Evolutionary conservation across 2,329 filamentous ascomycete species (phyloP).

Genomic region (Sclerotinia spermophila): DNA sequence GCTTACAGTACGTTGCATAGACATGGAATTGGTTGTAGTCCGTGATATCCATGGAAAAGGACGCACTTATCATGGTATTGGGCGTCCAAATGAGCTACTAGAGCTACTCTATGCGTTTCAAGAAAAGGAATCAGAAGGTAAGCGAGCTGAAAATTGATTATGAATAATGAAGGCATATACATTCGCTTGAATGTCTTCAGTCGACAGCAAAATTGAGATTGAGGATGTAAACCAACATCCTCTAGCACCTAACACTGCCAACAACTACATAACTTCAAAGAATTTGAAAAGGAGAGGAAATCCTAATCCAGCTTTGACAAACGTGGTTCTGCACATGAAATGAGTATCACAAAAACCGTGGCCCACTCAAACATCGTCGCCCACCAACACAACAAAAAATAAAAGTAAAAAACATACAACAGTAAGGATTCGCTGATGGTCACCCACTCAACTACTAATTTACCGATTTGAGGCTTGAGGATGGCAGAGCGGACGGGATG

Average conservation of each 20-base stretch:
- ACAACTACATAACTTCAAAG: background rate
- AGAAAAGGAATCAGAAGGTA: too few relatives aligned
- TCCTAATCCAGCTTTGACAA: background rate
- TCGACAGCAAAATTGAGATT: background rate
- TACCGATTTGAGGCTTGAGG: slow-evolving; percentile 15
- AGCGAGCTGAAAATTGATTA: background rate
- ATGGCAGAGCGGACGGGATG: slow-evolving; percentile 19
- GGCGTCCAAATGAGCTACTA: background rate
- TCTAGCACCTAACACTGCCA: background rate
- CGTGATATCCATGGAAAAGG: background rate
- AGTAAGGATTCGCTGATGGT: slow-evolving; percentile 18
- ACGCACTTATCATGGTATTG: background rate
- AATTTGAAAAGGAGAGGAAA: background rate
- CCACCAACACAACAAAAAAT: background rate
- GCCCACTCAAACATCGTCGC: background rate
- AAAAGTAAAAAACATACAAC: slow-evolving; percentile 12
- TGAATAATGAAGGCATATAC: background rate
- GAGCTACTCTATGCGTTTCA: background rate
- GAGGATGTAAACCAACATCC: background rate
- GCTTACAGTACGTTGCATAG: background rate
- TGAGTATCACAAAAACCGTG: background rate
- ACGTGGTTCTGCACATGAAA: background rate
- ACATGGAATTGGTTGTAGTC: background rate
- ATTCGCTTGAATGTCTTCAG: background rate
- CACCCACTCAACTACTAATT: slow-evolving; percentile 18